These are phyloP conservation scores for Earliella scabrosa DNA, from an alignment of 1,284 basidiomycete genomes.

Conservation along the genomic window DNA sequence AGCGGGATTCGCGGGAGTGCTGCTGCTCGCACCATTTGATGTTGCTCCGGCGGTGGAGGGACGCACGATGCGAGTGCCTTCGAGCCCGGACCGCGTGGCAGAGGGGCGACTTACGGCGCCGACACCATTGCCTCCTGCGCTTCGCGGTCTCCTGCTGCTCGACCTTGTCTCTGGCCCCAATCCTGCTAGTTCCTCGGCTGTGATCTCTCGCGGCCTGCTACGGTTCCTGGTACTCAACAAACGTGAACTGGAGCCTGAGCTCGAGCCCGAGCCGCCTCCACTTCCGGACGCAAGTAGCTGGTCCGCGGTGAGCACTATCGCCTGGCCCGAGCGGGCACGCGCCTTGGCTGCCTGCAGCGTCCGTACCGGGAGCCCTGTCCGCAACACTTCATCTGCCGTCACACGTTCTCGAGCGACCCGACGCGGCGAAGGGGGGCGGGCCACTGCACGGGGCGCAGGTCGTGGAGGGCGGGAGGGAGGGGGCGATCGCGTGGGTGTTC, in stretches of 20 bases:
- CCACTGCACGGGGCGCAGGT: conserved; percentile 3
- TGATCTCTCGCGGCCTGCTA: background rate
- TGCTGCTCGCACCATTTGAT: background rate
- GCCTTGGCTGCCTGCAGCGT: conserved; percentile 23
- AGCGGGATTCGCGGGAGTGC: background rate
- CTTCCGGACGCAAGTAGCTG: conserved; percentile 8
- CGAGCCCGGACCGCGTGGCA: background rate
- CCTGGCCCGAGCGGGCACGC: conserved; percentile 14
- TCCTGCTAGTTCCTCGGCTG: conserved; percentile 6
- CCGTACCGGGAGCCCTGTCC: conserved; percentile 22
- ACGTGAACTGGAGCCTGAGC: background rate
- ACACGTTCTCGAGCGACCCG: conserved; percentile 9
- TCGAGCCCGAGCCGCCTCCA: background rate
- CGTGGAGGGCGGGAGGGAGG: conserved; percentile 1
- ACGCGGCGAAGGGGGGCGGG: conserved; percentile 1
- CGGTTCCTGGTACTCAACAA: background rate
- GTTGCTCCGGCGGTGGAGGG: conserved; percentile 8
- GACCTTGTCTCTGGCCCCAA: background rate
- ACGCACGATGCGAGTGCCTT: background rate
- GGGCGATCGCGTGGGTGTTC: background rate
- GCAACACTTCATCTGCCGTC: conserved; percentile 22
- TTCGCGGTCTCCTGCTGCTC: background rate
- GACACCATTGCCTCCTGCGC: background rate
- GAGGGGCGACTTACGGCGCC: background rate
- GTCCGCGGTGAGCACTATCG: conserved; percentile 11